Percentiles rank a stretch among this genome's conserved stretches.
Evolutionary conservation across 441 rosid genomes (phyloP).

Genomic region (Eutrema salsugineum): DNA sequence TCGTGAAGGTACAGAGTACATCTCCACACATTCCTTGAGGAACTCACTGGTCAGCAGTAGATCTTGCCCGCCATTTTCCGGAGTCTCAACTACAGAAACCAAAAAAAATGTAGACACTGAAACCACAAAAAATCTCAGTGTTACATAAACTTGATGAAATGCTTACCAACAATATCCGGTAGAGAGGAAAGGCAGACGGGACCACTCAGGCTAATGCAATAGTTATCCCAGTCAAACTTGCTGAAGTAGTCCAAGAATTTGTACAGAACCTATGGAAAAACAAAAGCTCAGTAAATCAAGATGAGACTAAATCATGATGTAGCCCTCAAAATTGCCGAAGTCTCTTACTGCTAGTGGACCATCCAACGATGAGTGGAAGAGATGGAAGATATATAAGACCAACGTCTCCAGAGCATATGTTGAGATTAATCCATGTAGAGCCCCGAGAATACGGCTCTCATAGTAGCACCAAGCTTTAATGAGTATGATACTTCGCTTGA

Average conservation of each 20-base stretch:
- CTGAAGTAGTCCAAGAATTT: constrained; percentile 86
- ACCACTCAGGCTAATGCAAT: constrained; percentile 81
- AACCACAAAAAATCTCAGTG: constrained; percentile 8
- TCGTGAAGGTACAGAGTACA: constrained; percentile 59
- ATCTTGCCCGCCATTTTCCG: constrained; percentile 57
- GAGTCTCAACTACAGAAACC: constrained; percentile 54
- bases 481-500: constrained; percentile 83
- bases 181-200: constrained; percentile 62
- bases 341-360: constrained; percentile 84
- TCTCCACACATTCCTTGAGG: constrained; percentile 56
- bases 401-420: constrained; percentile 93
- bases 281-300: constrained; percentile 16
- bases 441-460: constrained; percentile 94
- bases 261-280: constrained; percentile 58
- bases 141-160: background rate
- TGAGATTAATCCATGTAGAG: constrained; percentile 88
- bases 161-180: constrained; percentile 75
- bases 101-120: constrained; percentile 15
- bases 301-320: background rate
- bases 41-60: constrained; percentile 62
- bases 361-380: constrained; percentile 66
- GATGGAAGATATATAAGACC: constrained; percentile 81
- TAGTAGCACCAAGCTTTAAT: constrained; percentile 96
- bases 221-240: constrained; percentile 96
- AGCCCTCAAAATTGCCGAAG: constrained; percentile 10